Percentiles rank a stretch among this genome's conserved stretches.
These are phyloP conservation scores for Vanrija sp. DNA, from an alignment of 1,284 basidiomycete species.

Conservation along the genomic window DNA sequence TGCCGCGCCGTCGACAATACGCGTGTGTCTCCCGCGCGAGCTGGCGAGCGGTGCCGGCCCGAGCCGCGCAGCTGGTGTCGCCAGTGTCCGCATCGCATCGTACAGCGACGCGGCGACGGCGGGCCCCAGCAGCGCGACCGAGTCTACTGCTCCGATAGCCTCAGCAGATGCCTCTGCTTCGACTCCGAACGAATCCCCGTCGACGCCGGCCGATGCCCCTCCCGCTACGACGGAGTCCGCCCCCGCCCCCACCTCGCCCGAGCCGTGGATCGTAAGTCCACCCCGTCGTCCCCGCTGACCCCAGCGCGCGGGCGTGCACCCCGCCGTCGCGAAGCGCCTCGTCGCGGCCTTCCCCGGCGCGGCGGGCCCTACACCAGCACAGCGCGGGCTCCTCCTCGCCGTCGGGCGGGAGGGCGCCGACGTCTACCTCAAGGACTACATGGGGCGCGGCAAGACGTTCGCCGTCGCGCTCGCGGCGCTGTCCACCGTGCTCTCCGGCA, in stretches of 20 bases:
- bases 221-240: not conserved
- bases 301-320: slow-evolving; percentile 9
- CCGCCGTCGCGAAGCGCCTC: slow-evolving; percentile 1
- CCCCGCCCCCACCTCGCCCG: not conserved
- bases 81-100: too few relatives aligned
- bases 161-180: too few relatives aligned
- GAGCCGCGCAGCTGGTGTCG: too few relatives aligned
- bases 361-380: slow-evolving; percentile 27
- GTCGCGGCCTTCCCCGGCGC: slow-evolving; percentile 21
- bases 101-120: too few relatives aligned
- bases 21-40: too few relatives aligned
- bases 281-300: not conserved
- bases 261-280: slow-evolving; percentile 12
- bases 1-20: not conserved
- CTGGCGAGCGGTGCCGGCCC: too few relatives aligned
- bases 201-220: not conserved
- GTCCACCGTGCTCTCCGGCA: slow-evolving; percentile 8
- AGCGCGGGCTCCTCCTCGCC: slow-evolving; percentile 27
- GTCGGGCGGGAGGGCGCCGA: slow-evolving; percentile 23
- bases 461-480: slow-evolving; percentile 25
- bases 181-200: too few relatives aligned
- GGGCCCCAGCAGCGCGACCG: too few relatives aligned
- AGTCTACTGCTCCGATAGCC: too few relatives aligned
- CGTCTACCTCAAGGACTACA: slow-evolving; percentile 31
- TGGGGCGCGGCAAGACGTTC: slow-evolving; percentile 35